Evolutionary conservation across 805 yeast species (phyloP), one percentile per base, ranked within the genome.

Genomic region (Grigorovia transvaalensis): DNA sequence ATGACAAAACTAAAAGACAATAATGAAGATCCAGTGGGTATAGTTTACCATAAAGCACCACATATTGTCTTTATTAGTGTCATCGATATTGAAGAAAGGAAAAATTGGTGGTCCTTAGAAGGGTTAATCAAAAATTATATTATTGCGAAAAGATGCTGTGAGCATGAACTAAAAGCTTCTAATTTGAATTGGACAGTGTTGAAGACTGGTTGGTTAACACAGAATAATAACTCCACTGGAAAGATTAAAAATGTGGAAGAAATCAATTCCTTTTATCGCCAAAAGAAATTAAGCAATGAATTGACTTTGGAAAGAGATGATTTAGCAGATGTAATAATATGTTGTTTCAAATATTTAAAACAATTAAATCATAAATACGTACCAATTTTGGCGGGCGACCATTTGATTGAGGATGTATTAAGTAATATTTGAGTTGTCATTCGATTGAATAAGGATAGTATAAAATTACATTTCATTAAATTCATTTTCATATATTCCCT

Each of bases 101-200:
- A 70, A 5, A 66, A 68, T 50, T 73, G 77, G 72, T 69, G 68
- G 56, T 60, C 64, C 19, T 58, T 71, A 12, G 47, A 51, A 20
- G 58, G 72, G 57, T 19, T 19, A 17, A 20, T 76, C 46, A 63
- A 72, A 53, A 62, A 74, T 35, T 81, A 81, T 65, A 81, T 73
- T 57, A 77, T 79, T 52, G 81, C 84, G 13, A 81, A 81, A 63
- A 77, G 75, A 57, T 78, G 79, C 52, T 84, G 85, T 1, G 87
- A 81, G 59, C 62, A 71, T 48, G 68, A 66, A 46, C 56, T 74
- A 48, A 73, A 73, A 51, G 63, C 66, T 35, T 61, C 72, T 13
- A 62, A 66, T 2, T 68, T 76, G 57, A 77, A 79, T 57, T 81
- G 70, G 69, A 80, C 85, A 1, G 78, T 81, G 49, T 61, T 81